Base-by-base conservation (phyloP, 345 rosid species). In the Populus alba region DNA sequence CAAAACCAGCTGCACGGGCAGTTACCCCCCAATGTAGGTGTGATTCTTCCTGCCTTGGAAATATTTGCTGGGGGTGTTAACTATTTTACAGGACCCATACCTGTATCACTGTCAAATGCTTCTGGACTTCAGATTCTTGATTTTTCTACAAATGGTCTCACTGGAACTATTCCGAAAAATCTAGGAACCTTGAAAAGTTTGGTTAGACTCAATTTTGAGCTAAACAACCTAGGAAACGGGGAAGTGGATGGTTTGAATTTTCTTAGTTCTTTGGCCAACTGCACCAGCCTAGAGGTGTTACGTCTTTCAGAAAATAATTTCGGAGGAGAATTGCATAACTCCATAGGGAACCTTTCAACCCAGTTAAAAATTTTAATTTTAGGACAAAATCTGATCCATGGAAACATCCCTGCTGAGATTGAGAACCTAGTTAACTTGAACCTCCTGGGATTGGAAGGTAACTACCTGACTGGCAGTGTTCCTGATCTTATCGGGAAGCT, bases 241-340 rank as follows among this genome's bases (percentile, higher is more conserved):
- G 59, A 78, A 72, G 51, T 12, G 25, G 78, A 63, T 45, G 86
- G 71, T 18, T 37, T 82, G 74, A 77, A 72, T 33, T 84, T 87
- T 61, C 5, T 87, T 23, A 15, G 13, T 38, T 80, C 72, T 35
- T 75, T 84, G 71, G 66, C 80, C 17, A 86, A 84, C 51, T 70
- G 83, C 57, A 69, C 84, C 1, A 57, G 20, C 61, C 75, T 84
- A 12, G 5, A 70, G 35, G 84, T 78, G 27, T 47, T 84, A 45
- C 74, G 86, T 47, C 57, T 84, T 16, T 6, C 4, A 5, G 0
- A 6, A 12, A 84, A 82, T 69, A 1, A 2, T 2, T 80, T 84
- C 35, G 78, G 71, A 51, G 89, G 89, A 51, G 77, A 78, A 73
- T 17, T 84, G 73, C 87, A 84, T 0, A 71, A 33, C 43, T 75